Percentiles rank a stretch among this genome's conserved stretches.
Evolutionary conservation across 768 basidiomycete genomes (phyloP).

Genomic region (Cyclocybe aegerita): DNA sequence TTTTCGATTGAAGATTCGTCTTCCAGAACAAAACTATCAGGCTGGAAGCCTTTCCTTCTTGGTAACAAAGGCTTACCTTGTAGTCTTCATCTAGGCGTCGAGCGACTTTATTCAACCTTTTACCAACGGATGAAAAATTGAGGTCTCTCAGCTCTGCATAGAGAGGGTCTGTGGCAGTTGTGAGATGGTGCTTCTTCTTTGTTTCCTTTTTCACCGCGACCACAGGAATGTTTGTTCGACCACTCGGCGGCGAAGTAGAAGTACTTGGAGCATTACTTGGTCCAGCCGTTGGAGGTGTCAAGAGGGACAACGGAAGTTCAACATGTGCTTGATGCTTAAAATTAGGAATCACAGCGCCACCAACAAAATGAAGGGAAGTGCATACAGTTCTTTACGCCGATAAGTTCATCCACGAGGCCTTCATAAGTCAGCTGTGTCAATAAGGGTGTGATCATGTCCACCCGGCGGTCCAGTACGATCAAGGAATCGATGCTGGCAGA

Average conservation of each 20-base stretch:
- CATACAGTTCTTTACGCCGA: slow-evolving; percentile 89
- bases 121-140: slow-evolving; percentile 90
- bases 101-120: slow-evolving; percentile 77
- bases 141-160: slow-evolving; percentile 83
- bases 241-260: slow-evolving; percentile 29
- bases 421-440: slow-evolving; percentile 96
- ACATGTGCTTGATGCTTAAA: slow-evolving; percentile 56
- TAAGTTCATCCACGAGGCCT: slow-evolving; percentile 90
- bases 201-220: slow-evolving; percentile 68
- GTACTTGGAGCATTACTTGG: slow-evolving; percentile 40
- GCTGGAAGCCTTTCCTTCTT: slow-evolving; percentile 6
- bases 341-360: slow-evolving; percentile 6
- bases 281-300: slow-evolving; percentile 55
- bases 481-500: slow-evolving; percentile 78
- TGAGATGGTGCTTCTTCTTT: slow-evolving; percentile 87
- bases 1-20: slow-evolving; percentile 86
- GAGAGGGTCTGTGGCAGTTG: slow-evolving; percentile 76
- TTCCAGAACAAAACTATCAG: slow-evolving; percentile 23
- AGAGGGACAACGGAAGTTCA: slow-evolving; percentile 72
- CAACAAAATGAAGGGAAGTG: slow-evolving; percentile 7
- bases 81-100: slow-evolving; percentile 89
- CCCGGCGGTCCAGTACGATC: slow-evolving; percentile 85
- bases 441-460: slow-evolving; percentile 94
- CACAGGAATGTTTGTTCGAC: slow-evolving; percentile 37
- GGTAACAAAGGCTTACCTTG: slow-evolving; percentile 50